Evolutionary conservation across 805 yeast genomes (phyloP), one percentile per base, ranked within the genome.

Genomic region (Metschnikowia aberdeeniae): DNA sequence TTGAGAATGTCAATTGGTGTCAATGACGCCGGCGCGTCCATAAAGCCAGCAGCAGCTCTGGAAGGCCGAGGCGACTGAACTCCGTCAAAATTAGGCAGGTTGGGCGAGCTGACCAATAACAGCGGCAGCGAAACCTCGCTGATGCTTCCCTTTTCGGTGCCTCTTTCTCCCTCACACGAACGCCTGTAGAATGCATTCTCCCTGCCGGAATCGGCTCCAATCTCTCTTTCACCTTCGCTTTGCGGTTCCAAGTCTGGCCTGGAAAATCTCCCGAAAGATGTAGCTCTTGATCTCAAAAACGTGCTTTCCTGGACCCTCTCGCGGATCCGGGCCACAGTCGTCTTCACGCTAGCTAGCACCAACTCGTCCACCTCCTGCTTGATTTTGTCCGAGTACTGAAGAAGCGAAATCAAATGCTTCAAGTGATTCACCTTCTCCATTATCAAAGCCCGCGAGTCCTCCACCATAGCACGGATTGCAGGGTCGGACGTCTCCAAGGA

Each of bases 301-400:
- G 51, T 32, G 19, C 13, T 36, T 19, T 52, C 57, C 28, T 50
- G 51, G 19, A 66, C 62, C 44, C 64, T 65, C 36, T 66, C 79
- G 43, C 69, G 68, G 10, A 78, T 82, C 53, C 75, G 78, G 31
- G 66, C 62, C 2, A 89, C 75, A 0, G 93, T 84, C 30, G 81
- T 80, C 20, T 74, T 67, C 3, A 90, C 86, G 1, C 84, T 71
- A 31, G 70, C 64, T 24, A 86, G 63, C 3, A 89, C 89, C 57
- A 81, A 67, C 17, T 65, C 73, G 58, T 89, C 93, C 3, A 89
- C 86, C 62, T 90, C 96, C 42, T 75, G 78, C 43, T 87, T 85
- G 40, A 89, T 81, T 55, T 81, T 83, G 51, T 84, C 84, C 17
- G 86, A 81, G 60, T 84, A 89, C 44, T 84, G 80, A 48, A 87